These are phyloP conservation scores for Wickerhamomyces queroliae DNA, from an alignment of 805 yeast species.

Conservation along the genomic window DNA sequence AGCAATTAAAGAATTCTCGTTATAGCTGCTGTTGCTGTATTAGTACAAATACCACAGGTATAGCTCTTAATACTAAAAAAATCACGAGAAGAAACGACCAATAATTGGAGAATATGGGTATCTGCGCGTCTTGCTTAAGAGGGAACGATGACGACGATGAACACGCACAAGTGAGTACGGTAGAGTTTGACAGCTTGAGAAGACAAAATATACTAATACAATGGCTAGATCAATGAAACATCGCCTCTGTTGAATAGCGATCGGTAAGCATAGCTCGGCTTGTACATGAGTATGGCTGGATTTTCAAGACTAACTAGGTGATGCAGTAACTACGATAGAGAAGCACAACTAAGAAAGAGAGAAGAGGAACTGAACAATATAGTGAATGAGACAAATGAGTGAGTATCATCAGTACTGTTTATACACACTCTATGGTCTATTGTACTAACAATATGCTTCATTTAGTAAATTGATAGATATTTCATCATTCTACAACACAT, in stretches of 20 bases:
- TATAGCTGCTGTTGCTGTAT: too few species aligned
- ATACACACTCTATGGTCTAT: too few species aligned
- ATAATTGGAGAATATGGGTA: conserved; percentile 32
- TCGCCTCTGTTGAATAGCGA: conserved; percentile 22
- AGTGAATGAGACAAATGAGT: conserved; percentile 34
- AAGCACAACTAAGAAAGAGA: conserved; percentile 23
- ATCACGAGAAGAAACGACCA: neutral
- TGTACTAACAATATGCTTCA: neutral
- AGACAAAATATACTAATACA: conserved; percentile 20
- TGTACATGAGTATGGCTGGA: neutral
- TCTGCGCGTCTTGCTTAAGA: conserved; percentile 41
- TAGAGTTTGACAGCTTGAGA: too few species aligned
- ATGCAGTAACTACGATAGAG: conserved; percentile 17
- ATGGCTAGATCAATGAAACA: conserved; percentile 32
- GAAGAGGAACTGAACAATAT: conserved; percentile 41
- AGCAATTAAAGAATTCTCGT: too few species aligned
- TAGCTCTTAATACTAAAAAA: neutral
- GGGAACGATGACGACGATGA: conserved; percentile 28
- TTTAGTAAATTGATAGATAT: conserved; percentile 16
- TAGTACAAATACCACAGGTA: too few species aligned
- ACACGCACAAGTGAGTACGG: conserved; percentile 31
- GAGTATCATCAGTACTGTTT: neutral
- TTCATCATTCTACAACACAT: conserved; percentile 14
- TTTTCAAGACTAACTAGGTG: conserved; percentile 4
- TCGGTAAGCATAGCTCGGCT: neutral